phyloP scores from a whole-genome alignment of 805 yeast genomes.

The Sugiyamaella mastotermitis region DNA sequence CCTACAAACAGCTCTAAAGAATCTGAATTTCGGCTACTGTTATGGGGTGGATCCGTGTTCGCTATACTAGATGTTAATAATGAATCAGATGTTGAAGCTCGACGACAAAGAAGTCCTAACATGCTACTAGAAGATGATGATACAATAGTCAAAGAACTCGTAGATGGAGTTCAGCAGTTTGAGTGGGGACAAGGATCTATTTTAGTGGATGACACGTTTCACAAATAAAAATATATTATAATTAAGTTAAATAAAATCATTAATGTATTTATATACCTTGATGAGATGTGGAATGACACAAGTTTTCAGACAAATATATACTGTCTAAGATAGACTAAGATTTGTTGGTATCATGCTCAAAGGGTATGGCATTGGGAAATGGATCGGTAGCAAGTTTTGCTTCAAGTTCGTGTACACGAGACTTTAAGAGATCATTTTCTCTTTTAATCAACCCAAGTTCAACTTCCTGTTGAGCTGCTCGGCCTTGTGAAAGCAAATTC shows the following conservation, averaged over 20 bases:
- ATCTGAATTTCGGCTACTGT: neutral
- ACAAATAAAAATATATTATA: too few relatives aligned
- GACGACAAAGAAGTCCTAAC: conserved; percentile 1
- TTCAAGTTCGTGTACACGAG: too few relatives aligned
- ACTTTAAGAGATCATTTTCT: conserved; percentile 43
- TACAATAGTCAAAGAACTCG: conserved; percentile 17
- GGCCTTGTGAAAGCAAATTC: conserved; percentile 69
- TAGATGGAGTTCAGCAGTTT: conserved; percentile 17
- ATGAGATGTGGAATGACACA: too few relatives aligned
- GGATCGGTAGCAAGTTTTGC: too few relatives aligned
- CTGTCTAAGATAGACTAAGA: too few relatives aligned
- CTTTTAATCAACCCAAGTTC: conserved; percentile 56
- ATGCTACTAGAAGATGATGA: conserved; percentile 18
- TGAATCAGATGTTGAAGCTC: neutral
- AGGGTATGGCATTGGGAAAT: too few relatives aligned
- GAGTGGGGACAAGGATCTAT: conserved; percentile 18
- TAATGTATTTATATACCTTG: too few relatives aligned
- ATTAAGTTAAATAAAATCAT: too few relatives aligned
- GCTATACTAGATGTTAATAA: neutral
- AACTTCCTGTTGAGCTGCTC: conserved; percentile 62
- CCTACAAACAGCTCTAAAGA: too few relatives aligned
- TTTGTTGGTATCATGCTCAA: too few relatives aligned
- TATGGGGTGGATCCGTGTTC: conserved; percentile 1
- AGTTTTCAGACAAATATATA: too few relatives aligned
- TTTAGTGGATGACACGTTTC: conserved; percentile 19